phyloP scores from a whole-genome alignment of 306 rosid genomes.

The Amphicarpaea edgeworthii region DNA sequence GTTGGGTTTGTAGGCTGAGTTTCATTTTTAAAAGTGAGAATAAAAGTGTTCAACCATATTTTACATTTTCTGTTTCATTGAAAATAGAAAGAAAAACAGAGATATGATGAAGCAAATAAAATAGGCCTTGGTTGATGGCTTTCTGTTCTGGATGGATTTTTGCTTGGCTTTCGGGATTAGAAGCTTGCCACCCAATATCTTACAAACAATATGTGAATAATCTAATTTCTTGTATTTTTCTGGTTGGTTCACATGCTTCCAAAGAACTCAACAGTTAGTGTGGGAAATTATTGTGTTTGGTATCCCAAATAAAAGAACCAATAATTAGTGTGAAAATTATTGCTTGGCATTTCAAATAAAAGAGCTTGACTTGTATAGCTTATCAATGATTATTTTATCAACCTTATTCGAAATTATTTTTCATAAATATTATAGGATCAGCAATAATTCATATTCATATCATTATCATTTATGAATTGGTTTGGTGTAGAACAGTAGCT shows the following conservation, averaged over 20 bases:
- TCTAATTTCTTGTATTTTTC: neutral
- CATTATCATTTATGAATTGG: too few species aligned
- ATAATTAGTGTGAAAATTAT: neutral
- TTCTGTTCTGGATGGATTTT: neutral
- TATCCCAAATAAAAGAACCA: neutral
- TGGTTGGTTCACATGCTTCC: slow-evolving; percentile 1
- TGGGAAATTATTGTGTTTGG: slow-evolving; percentile 12
- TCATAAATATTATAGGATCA: neutral
- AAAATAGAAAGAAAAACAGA: neutral
- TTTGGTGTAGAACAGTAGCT: neutral
- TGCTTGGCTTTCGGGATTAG: neutral
- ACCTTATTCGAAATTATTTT: neutral
- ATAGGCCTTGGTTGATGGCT: neutral
- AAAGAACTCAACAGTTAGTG: slow-evolving; percentile 8
- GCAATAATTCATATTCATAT: neutral
- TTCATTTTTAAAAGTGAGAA: neutral
- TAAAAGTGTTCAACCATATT: neutral
- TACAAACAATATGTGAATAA: neutral
- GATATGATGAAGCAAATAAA: neutral
- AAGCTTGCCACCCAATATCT: neutral
- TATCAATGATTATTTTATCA: neutral
- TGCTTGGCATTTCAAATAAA: neutral
- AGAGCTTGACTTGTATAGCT: neutral
- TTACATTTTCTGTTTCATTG: neutral
- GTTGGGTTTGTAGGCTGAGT: neutral